Conservation (phyloP, 1,284 basidiomycete genomes). For the Rhodofomes roseus region DNA sequence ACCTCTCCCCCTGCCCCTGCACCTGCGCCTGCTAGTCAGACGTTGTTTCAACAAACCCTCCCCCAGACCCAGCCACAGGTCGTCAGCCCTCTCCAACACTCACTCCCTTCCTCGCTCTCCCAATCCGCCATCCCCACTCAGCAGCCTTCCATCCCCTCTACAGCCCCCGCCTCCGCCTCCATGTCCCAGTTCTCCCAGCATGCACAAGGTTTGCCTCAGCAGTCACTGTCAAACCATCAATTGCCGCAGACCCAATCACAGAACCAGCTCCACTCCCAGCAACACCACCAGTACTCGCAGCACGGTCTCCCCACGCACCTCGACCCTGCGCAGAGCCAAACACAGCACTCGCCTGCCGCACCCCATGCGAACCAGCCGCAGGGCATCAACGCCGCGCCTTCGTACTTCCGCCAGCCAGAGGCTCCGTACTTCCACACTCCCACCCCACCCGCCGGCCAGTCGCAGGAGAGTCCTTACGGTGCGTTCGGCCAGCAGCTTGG, state of each 20-base stretch:
- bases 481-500: constrained; percentile 65
- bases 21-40: constrained; percentile 26
- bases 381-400: constrained; percentile 26
- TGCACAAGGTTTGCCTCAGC: constrained; percentile 24
- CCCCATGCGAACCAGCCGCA: constrained; percentile 34
- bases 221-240: constrained; percentile 39
- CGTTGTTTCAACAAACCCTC: constrained; percentile 44
- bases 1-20: constrained; percentile 31
- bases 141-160: constrained; percentile 19
- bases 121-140: constrained; percentile 33
- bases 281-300: constrained; percentile 56
- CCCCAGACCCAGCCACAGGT: constrained; percentile 33
- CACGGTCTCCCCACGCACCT: constrained; percentile 61
- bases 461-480: constrained; percentile 62
- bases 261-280: constrained; percentile 27
- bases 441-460: constrained; percentile 65
- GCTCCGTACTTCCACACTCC: constrained; percentile 70
- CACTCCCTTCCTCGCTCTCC: constrained; percentile 35
- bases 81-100: constrained; percentile 39
- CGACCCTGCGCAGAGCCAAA: constrained; percentile 46
- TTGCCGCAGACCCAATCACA: constrained; percentile 27
- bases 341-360: constrained; percentile 28
- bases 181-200: constrained; percentile 41
- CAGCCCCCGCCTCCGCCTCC: constrained; percentile 28
- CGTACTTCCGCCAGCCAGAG: constrained; percentile 67